Conservation (phyloP, 192 early-diverging fungal genomes). For the Coemansia sp. region DNA sequence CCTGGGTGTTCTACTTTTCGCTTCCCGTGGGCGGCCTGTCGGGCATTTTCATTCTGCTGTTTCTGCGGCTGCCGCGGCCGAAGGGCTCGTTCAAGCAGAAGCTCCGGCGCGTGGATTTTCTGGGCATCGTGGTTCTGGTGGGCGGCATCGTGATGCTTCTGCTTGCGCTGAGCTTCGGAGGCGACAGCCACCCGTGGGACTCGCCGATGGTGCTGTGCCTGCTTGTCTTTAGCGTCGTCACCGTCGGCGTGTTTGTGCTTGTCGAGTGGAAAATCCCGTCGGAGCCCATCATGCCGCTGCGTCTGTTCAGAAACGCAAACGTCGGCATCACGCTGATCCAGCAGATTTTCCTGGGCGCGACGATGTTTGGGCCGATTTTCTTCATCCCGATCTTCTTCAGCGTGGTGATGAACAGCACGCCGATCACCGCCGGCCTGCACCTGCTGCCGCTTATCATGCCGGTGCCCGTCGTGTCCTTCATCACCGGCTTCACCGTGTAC, state of each 20-base stretch:
- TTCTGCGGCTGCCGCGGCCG: constrained; percentile 54
- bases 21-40: constrained; percentile 45
- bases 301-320: constrained; percentile 57
- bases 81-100: constrained; percentile 53
- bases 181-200: constrained; percentile 61
- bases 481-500: constrained; percentile 52
- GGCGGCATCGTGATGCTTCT: constrained; percentile 56
- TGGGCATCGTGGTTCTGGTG: constrained; percentile 59
- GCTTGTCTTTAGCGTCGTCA: constrained; percentile 53
- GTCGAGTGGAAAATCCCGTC: constrained; percentile 60
- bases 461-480: constrained; percentile 57
- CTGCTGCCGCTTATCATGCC: constrained; percentile 64
- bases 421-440: constrained; percentile 61
- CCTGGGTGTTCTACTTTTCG: constrained; percentile 65
- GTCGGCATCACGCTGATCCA: constrained; percentile 54
- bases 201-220: constrained; percentile 57
- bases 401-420: constrained; percentile 57
- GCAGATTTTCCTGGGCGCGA: constrained; percentile 58
- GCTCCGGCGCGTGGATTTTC: constrained; percentile 62
- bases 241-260: constrained; percentile 48
- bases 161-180: constrained; percentile 63
- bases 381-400: constrained; percentile 66
- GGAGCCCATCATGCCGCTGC: constrained; percentile 60
- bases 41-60: constrained; percentile 45
- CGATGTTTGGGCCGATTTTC: constrained; percentile 61